Conservation (phyloP, 1,284 basidiomycete species). For the Trichosporon ovoides region DNA sequence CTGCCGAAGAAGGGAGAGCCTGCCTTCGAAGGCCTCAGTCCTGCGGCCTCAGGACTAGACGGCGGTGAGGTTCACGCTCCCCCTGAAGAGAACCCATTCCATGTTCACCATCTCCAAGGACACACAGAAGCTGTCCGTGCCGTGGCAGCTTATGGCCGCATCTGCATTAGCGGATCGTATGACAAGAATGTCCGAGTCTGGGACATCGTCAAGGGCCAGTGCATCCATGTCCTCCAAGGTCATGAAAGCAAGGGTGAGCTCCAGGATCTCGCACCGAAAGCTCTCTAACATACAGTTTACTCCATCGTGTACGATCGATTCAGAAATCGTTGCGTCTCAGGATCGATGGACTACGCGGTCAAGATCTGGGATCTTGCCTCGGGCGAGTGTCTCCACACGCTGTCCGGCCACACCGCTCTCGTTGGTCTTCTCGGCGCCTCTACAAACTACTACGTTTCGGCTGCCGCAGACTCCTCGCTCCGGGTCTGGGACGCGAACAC, state of each 20-base stretch:
- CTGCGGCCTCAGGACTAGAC: background rate
- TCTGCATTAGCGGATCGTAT: conserved; percentile 89
- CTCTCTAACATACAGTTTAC: conserved; percentile 59
- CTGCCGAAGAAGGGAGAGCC: conserved; percentile 71
- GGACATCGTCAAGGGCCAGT: conserved; percentile 84
- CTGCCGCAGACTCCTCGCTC: conserved; percentile 86
- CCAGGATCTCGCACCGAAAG: too few relatives aligned
- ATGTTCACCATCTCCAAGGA: conserved; percentile 73
- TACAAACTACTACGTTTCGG: conserved; percentile 80
- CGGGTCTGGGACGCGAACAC: conserved; percentile 85
- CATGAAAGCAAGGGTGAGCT: conserved; percentile 81
- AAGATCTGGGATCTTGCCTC: conserved; percentile 82
- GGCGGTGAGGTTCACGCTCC: conserved; percentile 5
- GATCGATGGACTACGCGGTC: conserved; percentile 93
- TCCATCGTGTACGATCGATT: conserved; percentile 79
- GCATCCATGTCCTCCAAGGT: conserved; percentile 71
- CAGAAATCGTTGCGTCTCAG: conserved; percentile 82
- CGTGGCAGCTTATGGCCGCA: conserved; percentile 80
- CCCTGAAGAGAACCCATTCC: conserved; percentile 78
- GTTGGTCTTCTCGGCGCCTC: conserved; percentile 83
- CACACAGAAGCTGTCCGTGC: conserved; percentile 88
- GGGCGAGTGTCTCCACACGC: conserved; percentile 69
- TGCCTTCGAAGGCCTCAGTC: conserved; percentile 43
- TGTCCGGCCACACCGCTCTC: conserved; percentile 80
- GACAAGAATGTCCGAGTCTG: conserved; percentile 89